Conservation (phyloP, 2,329 filamentous ascomycete genomes). For the Aspergillus melleus region DNA sequence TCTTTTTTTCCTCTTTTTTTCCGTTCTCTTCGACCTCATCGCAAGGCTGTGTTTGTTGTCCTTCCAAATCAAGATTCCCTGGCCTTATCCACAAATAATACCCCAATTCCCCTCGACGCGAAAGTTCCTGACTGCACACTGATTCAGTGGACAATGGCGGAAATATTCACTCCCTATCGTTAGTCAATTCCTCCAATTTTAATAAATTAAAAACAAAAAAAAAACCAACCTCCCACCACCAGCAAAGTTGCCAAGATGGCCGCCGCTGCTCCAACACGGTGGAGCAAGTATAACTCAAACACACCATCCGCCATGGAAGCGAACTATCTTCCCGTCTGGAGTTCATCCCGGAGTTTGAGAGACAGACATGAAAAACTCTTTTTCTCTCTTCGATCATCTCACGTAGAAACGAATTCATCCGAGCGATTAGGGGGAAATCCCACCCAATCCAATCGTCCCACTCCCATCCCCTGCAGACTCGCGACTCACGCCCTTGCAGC, state of each 20-base stretch:
- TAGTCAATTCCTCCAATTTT: neutral
- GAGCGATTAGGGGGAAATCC: neutral
- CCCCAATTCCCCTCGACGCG: neutral
- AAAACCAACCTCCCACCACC: neutral
- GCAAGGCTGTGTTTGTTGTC: neutral
- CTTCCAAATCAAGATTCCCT: neutral
- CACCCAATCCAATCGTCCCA: neutral
- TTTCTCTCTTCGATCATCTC: neutral
- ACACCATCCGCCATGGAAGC: slow-evolving; percentile 26
- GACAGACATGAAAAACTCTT: neutral
- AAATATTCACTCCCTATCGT: no score
- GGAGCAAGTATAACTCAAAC: slow-evolving; percentile 35
- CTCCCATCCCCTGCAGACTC: neutral
- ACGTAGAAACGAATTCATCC: neutral
- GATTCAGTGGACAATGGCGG: no score
- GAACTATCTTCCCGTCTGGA: slow-evolving; percentile 16
- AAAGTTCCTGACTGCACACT: no score
- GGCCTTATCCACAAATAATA: no score
- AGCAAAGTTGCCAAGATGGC: slow-evolving; percentile 20
- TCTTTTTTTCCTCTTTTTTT: neutral
- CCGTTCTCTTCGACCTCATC: neutral
- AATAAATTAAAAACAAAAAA: neutral
- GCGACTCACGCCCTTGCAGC: neutral
- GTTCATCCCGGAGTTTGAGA: slow-evolving; percentile 4
- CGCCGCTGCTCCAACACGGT: slow-evolving; percentile 26